Base-by-base conservation (phyloP, 495 filamentous ascomycete genomes). In the Jackrogersella multiformis region DNA sequence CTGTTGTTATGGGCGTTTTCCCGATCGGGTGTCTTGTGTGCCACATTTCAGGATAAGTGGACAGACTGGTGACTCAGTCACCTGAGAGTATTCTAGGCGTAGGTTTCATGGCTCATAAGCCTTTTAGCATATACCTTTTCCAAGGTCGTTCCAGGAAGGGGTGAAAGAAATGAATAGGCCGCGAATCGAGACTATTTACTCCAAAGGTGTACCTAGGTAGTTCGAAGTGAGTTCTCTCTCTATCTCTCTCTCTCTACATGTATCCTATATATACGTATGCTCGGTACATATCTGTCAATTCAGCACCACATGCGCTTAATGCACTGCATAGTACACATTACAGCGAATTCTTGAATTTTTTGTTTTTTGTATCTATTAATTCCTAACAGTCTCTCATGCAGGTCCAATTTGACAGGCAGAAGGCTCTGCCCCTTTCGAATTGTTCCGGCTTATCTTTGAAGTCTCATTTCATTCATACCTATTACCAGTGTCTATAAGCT, bases 1-100 rank as follows among this genome's bases (percentile, higher is more conserved):
- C 28, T 74, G 1, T 64, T 73, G 10, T 51, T 84, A 7, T 80
- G 75, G 80, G 63, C 65, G 13, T 69, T 76, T 24, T 74, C 71
- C 21, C 66, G 69, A 51, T 69, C 64, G 73, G 76, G 74, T 12
- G 61, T 73, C 41, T 54, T 82, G 21, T 84, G 81, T 67, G 77
- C 77, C 44, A 38, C 64, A 5, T 64, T 61, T 30, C 39, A 63
- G 51, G 72, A 75, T 38, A 60, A 48, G 18, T 83, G 80, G 80
- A 56, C 64, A 9, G 63, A 74, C 4, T 80, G 77, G 78, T 77
- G 59, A 70, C 21, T 9, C 15, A 7, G 26, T 30, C 24, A 8
- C 8, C 26, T 30, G 8, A 5, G 7, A 23, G 2, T 21, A 52
- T 53, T 24, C 2, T 18, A n/a, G 36, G 6, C n/a, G 6, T 36